Evolutionary conservation across 768 basidiomycete genomes (phyloP).

Genomic region (Agrocybe praecox): DNA sequence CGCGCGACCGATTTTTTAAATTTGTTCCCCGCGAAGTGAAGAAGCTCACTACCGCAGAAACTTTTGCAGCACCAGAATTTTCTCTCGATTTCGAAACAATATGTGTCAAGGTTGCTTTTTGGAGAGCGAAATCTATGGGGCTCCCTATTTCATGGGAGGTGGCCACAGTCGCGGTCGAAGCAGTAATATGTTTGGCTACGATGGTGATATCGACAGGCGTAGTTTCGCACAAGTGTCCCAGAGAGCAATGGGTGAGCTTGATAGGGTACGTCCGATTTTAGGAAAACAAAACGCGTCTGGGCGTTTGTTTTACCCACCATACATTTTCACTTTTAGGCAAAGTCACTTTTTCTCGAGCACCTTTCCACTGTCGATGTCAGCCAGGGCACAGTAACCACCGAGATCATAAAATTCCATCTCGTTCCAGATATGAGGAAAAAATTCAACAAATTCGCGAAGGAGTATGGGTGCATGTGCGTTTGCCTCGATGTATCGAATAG

Average conservation of each 20-base stretch:
- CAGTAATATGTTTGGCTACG: conserved; percentile 2
- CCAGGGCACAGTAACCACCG: conserved; percentile 21
- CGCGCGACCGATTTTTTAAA: too few species aligned
- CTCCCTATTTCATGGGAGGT: neutral
- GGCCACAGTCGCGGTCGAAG: conserved; percentile 1
- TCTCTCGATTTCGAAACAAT: too few species aligned
- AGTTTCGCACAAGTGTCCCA: conserved; percentile 14
- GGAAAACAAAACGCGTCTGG: neutral
- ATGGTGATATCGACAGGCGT: conserved; percentile 7
- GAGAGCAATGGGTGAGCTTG: conserved; percentile 8
- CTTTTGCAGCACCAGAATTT: too few species aligned
- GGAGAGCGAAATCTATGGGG: neutral
- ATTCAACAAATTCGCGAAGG: conserved; percentile 29
- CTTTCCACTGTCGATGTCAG: conserved; percentile 26
- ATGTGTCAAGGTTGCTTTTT: neutral
- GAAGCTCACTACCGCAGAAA: too few species aligned
- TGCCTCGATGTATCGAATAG: neutral
- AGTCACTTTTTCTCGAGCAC: conserved; percentile 21
- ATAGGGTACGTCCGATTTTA: conserved; percentile 5
- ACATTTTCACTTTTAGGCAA: conserved; percentile 17
- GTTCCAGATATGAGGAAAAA: conserved; percentile 31
- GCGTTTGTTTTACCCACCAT: too few species aligned
- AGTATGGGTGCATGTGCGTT: conserved; percentile 26
- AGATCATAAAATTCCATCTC: conserved; percentile 32
- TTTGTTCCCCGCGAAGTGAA: too few species aligned